Percentiles rank a stretch among this genome's conserved stretches.
Evolutionary conservation across 2,329 filamentous ascomycete genomes (phyloP).

Genomic region (Colletotrichum endophyticum): DNA sequence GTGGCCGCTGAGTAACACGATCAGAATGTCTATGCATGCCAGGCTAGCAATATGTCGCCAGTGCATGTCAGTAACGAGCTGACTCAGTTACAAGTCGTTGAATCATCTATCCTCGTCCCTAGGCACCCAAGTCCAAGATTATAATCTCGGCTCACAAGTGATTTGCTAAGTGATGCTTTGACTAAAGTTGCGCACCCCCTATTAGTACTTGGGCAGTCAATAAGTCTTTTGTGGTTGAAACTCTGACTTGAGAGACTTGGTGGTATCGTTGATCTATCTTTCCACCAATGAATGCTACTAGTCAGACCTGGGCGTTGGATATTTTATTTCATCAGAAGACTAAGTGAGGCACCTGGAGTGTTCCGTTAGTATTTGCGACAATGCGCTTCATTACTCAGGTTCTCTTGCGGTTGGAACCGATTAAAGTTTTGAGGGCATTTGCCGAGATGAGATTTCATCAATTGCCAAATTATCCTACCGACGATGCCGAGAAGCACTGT

Average conservation of each 20-base stretch:
- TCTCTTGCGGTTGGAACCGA: not conserved
- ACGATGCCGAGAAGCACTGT: not conserved
- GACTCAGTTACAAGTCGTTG: not conserved
- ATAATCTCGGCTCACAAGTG: not conserved
- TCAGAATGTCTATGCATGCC: not conserved
- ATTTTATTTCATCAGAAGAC: not conserved
- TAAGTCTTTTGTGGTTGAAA: not conserved
- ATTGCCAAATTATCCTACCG: not conserved
- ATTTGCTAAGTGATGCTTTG: not conserved
- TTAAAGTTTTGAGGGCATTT: not conserved
- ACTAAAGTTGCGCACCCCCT: not conserved
- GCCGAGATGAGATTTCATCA: not conserved
- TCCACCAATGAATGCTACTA: not conserved
- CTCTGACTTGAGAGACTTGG: not conserved
- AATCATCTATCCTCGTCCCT: not conserved
- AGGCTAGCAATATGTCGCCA: not conserved
- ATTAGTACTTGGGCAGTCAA: not conserved
- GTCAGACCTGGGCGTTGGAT: not conserved
- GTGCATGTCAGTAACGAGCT: not conserved
- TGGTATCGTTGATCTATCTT: not conserved
- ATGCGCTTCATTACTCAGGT: not conserved
- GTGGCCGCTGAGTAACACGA: not conserved
- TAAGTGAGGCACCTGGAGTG: not conserved
- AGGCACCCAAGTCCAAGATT: rapidly evolving
- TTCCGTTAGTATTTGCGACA: not conserved